phyloP scores from a whole-genome alignment of 345 rosid species.

The Citrus medica region DNA sequence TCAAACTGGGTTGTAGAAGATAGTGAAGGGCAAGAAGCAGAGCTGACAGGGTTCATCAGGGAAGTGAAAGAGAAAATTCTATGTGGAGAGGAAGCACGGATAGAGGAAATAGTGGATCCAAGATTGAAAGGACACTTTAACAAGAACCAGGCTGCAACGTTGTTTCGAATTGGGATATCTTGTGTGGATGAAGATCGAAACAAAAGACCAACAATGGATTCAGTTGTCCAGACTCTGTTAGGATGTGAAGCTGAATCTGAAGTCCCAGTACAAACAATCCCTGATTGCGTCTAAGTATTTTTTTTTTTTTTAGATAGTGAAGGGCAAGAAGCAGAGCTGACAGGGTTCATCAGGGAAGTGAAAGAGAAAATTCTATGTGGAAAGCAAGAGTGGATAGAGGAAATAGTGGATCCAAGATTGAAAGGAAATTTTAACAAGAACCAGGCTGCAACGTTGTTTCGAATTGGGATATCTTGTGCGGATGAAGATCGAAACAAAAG shows the following conservation, averaged over 20 bases:
- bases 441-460: constrained; percentile 22
- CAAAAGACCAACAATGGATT: constrained; percentile 40
- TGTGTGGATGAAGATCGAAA: neutral
- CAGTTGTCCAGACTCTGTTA: constrained; percentile 26
- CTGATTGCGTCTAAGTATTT: neutral
- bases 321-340: too few species aligned
- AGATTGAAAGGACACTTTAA: constrained; percentile 27
- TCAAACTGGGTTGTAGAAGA: constrained; percentile 18
- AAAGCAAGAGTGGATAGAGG: neutral
- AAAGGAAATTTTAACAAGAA: constrained; percentile 24
- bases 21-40: constrained; percentile 24
- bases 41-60: constrained; percentile 27
- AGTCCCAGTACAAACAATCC: neutral
- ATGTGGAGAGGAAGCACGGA: neutral
- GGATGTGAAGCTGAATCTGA: neutral
- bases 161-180: constrained; percentile 13
- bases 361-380: too few species aligned
- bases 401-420: constrained; percentile 31
- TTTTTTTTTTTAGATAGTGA: too few species aligned
- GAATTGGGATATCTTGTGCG: neutral
- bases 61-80: constrained; percentile 21
- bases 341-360: too few species aligned
- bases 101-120: constrained; percentile 21
- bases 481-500: constrained; percentile 19
- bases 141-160: constrained; percentile 19